Evolutionary conservation across 257 asterid genomes (phyloP).

Genomic region (Fraxinus excelsior): DNA sequence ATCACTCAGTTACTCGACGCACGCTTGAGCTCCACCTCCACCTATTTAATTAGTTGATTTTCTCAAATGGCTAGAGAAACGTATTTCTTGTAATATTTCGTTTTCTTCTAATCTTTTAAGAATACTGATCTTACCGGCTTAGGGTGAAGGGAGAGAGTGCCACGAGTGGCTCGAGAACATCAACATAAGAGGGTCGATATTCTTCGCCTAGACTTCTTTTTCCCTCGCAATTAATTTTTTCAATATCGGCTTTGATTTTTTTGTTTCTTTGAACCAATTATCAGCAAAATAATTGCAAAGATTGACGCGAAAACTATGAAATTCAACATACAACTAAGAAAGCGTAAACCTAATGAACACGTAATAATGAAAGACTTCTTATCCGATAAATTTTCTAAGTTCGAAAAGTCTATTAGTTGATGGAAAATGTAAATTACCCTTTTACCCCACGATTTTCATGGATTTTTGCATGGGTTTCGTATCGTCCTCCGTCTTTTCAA

Average conservation of each 20-base stretch:
- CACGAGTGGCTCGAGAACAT: no score
- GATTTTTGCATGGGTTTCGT: background rate
- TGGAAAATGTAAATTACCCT: background rate
- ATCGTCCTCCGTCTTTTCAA: background rate
- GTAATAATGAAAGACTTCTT: background rate
- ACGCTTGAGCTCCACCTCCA: no score
- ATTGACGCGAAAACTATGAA: background rate
- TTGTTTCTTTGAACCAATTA: background rate
- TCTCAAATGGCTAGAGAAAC: no score
- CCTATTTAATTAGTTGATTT: no score
- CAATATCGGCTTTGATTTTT: background rate
- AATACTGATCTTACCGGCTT: no score
- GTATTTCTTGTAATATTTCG: no score
- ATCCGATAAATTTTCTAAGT: background rate
- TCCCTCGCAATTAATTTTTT: no score
- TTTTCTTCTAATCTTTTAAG: no score
- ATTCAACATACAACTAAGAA: background rate
- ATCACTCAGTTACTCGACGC: no score
- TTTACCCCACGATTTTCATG: background rate
- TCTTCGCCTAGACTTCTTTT: no score
- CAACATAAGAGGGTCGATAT: no score
- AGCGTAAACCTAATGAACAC: background rate
- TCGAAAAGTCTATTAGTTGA: background rate
- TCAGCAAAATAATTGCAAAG: background rate
- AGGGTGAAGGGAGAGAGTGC: no score